phyloP scores from a whole-genome alignment of 495 filamentous ascomycete species.

The Jackrogersella minutella region DNA sequence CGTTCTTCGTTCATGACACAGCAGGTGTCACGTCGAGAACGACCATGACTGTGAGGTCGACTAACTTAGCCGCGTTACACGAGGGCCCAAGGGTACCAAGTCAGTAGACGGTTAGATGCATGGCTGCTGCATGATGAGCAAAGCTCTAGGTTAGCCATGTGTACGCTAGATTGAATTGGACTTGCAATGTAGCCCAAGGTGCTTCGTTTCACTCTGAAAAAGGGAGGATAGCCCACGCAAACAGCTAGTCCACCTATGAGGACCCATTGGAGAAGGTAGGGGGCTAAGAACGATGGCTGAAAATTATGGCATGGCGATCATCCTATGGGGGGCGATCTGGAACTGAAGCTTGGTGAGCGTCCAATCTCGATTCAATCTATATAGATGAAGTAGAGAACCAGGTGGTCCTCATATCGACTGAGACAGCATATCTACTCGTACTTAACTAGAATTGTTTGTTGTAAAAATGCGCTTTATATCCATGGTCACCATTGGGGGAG shows the following conservation, averaged over 20 bases:
- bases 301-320: conserved; percentile 12
- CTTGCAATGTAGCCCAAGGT: conserved; percentile 33
- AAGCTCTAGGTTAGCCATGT: conserved; percentile 37
- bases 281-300: neutral
- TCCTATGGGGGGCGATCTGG: conserved; percentile 32
- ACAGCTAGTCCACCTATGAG: conserved; percentile 26
- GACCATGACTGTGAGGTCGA: conserved; percentile 35
- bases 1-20: conserved; percentile 32
- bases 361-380: conserved; percentile 44
- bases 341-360: conserved; percentile 22
- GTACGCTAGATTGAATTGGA: conserved; percentile 35
- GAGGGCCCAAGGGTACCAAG: conserved; percentile 34
- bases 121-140: conserved; percentile 38
- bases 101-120: conserved; percentile 37
- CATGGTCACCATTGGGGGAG: neutral
- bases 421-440: conserved; percentile 34
- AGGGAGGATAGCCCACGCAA: conserved; percentile 26
- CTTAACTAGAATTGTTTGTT: conserved; percentile 5
- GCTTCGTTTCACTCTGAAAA: conserved; percentile 38
- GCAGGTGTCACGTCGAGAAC: conserved; percentile 42
- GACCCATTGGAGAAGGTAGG: neutral
- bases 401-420: conserved; percentile 32
- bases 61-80: conserved; percentile 34
- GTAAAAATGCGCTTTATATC: conserved; percentile 13
- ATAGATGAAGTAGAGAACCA: conserved; percentile 37